Base-by-base conservation (phyloP, 352 stramenopile genomes). In the Globisporangium camurandrum region DNA sequence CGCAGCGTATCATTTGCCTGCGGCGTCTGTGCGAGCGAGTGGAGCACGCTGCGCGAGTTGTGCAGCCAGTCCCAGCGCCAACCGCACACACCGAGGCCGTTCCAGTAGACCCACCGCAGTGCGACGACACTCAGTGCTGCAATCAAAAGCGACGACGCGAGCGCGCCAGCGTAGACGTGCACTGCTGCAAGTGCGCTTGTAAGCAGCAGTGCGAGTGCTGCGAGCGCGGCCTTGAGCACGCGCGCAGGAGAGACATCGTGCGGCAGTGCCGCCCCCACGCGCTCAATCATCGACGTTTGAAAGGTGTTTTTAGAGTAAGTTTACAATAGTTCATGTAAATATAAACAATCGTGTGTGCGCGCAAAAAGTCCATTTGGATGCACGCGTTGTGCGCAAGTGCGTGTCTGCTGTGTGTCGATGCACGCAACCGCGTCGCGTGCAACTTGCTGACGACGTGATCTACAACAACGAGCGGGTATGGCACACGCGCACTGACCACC, bases 61-160 rank as follows among this genome's bases (percentile, higher is more conserved):
- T 70, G 69, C 22, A 90, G 49, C 64, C 64, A 87, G 3, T 24
- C 17, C 57, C 48, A 69, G 12, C 54, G 54, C 61, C 71, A 84
- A 22, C 75, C 79, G 30, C 69, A 56, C 12, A 85, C 72, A n/a
- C 79, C 79, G 30, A 78, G 59, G 17, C 62, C 75, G 38, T 90
- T 78, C 56, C 59, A 80, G 41, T 88, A 68, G 11, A 88, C 43
- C 75, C 75, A 90, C 26, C 75, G 73, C 23, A 66, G 50, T 3
- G 5, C 24, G 0, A 66, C 20, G 38, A 69, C 24, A 4, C 51
- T 36, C n/a, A 71, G 57, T 5, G 63, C 22, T 0, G 63, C 46
- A 16, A 46, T 56, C 3, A 64, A 37, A 0, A 73, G 10, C 1
- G 43, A 24, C 11, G 60, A 51, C 5, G 44, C 48, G 12, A 62